phyloP scores from a whole-genome alignment of 1,284 basidiomycete species.

The Fomitopsis palustris region DNA sequence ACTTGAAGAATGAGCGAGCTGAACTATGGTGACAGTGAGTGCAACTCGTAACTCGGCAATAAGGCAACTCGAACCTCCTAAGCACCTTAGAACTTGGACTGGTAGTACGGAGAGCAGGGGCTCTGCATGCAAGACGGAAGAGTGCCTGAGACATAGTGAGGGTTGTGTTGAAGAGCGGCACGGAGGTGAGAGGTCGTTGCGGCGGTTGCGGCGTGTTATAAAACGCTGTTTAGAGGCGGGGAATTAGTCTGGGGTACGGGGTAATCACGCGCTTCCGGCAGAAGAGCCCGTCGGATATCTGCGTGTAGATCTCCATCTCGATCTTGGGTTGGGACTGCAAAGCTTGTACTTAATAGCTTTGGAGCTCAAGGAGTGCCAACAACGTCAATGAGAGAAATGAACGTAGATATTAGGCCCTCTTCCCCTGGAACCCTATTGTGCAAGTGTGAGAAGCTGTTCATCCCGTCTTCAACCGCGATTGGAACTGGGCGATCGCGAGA shows the following conservation, averaged over 20 bases:
- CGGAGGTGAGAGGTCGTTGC: not conserved
- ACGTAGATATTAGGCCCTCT: no score
- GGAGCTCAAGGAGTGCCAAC: no score
- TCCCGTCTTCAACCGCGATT: no score
- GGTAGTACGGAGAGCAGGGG: not conserved
- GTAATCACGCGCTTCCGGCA: not conserved
- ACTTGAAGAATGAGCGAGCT: slow-evolving; percentile 17
- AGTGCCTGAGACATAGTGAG: not conserved
- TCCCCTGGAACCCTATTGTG: no score
- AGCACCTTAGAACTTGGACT: not conserved
- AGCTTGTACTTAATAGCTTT: no score
- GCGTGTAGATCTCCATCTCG: not conserved
- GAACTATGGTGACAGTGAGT: not conserved
- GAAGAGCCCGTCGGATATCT: not conserved
- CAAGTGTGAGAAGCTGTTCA: no score
- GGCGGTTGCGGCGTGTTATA: no score
- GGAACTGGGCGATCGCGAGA: no score
- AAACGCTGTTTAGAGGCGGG: not conserved
- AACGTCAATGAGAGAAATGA: no score
- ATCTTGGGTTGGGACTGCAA: no score
- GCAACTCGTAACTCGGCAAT: not conserved
- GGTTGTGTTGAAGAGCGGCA: not conserved
- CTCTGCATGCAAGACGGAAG: not conserved
- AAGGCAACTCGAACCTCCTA: not conserved
- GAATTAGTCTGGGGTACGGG: not conserved